Conservation (phyloP, 805 yeast species). For the Hanseniaspora taiwanica region DNA sequence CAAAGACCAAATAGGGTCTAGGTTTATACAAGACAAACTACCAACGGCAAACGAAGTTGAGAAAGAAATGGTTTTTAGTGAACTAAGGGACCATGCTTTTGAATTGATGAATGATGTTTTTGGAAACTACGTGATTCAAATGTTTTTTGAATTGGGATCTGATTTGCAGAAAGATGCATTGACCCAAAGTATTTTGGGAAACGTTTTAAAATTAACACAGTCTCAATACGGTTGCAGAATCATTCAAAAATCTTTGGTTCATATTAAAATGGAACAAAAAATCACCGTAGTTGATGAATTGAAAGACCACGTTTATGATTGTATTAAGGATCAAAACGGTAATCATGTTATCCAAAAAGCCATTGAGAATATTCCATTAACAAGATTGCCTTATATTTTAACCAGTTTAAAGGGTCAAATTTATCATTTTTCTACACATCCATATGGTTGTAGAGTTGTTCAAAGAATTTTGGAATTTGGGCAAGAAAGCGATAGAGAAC, state of each 20-base stretch:
- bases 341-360: constrained; percentile 96
- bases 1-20: constrained; percentile 92
- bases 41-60: constrained; percentile 52
- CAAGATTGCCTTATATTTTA: constrained; percentile 54
- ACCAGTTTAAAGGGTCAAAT: constrained; percentile 56
- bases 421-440: constrained; percentile 82
- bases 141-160: constrained; percentile 76
- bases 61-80: constrained; percentile 71
- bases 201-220: constrained; percentile 59
- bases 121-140: constrained; percentile 95
- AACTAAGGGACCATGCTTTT: constrained; percentile 58
- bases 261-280: constrained; percentile 50
- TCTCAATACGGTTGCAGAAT: constrained; percentile 99
- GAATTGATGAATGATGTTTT: constrained; percentile 91
- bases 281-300: constrained; percentile 58
- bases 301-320: constrained; percentile 41
- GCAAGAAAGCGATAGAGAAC: constrained; percentile 45
- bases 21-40: constrained; percentile 87
- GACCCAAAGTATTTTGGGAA: constrained; percentile 47
- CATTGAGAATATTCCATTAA: constrained; percentile 73
- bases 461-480: constrained; percentile 85
- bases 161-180: constrained; percentile 54
- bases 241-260: constrained; percentile 85
- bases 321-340: constrained; percentile 93
- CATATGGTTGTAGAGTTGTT: constrained; percentile 95